Evolutionary conservation across 345 rosid genomes (phyloP), one percentile per base, ranked within the genome.

Genomic region (Eucalyptus urophylla): DNA sequence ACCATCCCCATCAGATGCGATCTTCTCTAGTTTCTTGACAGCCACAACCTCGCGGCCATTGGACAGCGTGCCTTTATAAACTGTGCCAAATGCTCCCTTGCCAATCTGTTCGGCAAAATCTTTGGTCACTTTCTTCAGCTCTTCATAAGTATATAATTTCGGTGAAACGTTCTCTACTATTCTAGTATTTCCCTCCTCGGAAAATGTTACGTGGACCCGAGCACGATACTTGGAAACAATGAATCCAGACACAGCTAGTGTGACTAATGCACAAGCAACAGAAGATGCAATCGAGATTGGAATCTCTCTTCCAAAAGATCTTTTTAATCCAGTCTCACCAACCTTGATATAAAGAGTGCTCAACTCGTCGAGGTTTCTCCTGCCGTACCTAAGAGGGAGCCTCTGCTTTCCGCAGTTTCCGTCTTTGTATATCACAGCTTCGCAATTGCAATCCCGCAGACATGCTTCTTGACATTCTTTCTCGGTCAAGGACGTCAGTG

Each of bases 321-420:
- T 31, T 25, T 69, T 69, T 9, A 33, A 33, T 69, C 80, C 80
- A 16, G 47, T 69, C 80, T 22, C 27, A 29, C 91, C 86, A 6
- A 89, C 91, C 88, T 90, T 92, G 85, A 90, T 33, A 62, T 90
- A 56, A 72, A 88, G 88, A 11, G 65, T 25, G 88, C 7, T 80
- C 49, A 56, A 44, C 17, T 81, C 31, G 11, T 7, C 5, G 4
- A 9, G 0, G 5, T 11, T 2, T 86, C 90, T 86, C 49, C 86
- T 91, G 33, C 92, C 91, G 11, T 45, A 91, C 49, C 83, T 90
- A 83, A 88, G 89, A 31, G 92, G 94, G 27, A 92, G 90, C 88
- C 86, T 76, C 76, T 89, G 92, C 90, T 76, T 88, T 40, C 24
- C 85, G 72, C 92, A 89, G 10, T 51, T 15, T 21, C 81, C 51